A percentile compares a stretch with the other conserved stretches of the same genome.
phyloP scores from a whole-genome alignment of 1,284 basidiomycete genomes.

The Pseudozyma thailandica region DNA sequence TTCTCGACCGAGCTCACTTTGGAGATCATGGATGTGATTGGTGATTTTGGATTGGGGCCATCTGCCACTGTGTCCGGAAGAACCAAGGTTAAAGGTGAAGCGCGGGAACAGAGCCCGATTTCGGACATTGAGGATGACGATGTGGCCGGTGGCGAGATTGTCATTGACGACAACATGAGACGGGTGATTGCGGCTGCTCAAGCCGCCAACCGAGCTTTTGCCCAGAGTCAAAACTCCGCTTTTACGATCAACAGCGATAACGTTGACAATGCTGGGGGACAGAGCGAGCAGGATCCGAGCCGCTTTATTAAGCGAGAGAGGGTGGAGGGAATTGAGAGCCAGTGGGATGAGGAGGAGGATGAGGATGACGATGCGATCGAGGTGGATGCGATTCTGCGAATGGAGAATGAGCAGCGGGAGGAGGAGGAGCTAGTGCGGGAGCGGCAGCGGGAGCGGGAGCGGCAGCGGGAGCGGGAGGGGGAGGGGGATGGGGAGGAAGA shows the following conservation, averaged over 20 bases:
- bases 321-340: no score
- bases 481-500: no score
- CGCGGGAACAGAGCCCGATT: slow-evolving; percentile 12
- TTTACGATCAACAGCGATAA: no score
- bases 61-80: no score
- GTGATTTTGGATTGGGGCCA: no score
- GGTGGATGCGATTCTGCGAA: not conserved
- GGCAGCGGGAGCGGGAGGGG: no score
- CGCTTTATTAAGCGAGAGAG: no score
- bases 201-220: not conserved
- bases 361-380: not conserved
- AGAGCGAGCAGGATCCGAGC: no score
- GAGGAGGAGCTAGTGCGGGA: not conserved
- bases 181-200: slow-evolving; percentile 2
- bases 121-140: slow-evolving; percentile 27
- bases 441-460: not conserved
- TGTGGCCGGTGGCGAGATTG: slow-evolving; percentile 3
- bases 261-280: no score
- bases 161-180: slow-evolving; percentile 4
- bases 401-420: no score
- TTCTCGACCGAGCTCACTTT: no score
- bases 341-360: not conserved
- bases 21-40: no score
- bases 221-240: not conserved
- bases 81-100: not conserved